Evolutionary conservation across 257 asterid species (phyloP).

Genomic region (Parsonsia alboflavescens): DNA sequence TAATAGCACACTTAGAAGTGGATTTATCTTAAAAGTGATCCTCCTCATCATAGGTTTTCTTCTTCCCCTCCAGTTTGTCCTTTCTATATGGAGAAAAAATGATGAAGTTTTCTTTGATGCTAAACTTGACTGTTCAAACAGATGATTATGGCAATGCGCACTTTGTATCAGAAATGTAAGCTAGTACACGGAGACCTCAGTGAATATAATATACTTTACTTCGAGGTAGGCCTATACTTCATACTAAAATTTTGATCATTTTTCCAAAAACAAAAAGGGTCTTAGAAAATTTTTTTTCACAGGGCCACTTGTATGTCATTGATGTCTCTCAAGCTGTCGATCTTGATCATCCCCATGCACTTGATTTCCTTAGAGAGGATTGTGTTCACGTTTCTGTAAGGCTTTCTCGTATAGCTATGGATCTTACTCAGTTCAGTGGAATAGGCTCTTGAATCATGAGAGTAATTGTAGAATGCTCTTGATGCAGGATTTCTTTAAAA

Average conservation of each 20-base stretch:
- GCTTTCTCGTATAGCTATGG: constrained; percentile 4
- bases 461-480: neutral
- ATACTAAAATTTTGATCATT: neutral
- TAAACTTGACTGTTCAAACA: constrained; percentile 19
- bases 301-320: constrained; percentile 89
- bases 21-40: neutral
- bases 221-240: constrained; percentile 46
- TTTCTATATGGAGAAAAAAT: neutral
- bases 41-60: neutral
- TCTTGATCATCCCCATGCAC: constrained; percentile 96
- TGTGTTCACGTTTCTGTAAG: constrained; percentile 80
- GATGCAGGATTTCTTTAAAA: constrained; percentile 81
- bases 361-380: constrained; percentile 88
- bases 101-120: neutral
- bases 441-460: neutral
- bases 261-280: no score
- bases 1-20: neutral
- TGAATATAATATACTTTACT: constrained; percentile 86
- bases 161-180: constrained; percentile 87
- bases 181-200: constrained; percentile 96
- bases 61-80: neutral
- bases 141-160: constrained; percentile 79
- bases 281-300: constrained; percentile 4
- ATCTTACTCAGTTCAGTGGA: neutral
- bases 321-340: constrained; percentile 97